Evolutionary conservation across 257 asterid species (phyloP), one percentile per base, ranked within the genome.

Genomic region (Scutellaria minor): DNA sequence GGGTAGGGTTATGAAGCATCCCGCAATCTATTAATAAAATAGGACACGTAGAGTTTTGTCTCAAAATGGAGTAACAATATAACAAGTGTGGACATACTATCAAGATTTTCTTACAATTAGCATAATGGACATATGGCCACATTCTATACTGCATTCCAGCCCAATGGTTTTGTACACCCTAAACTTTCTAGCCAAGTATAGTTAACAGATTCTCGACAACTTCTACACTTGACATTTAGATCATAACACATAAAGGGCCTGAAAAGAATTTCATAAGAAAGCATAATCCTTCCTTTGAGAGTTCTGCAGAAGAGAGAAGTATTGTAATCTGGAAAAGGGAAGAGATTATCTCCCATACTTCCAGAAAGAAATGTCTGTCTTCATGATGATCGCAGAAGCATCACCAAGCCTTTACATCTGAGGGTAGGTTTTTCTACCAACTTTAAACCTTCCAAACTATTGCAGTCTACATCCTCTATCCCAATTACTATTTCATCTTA

Each of bases 381-480:
- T 65, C 52, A 18, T 58, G 64, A 56, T 14, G 1, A 68, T 52
- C 40, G 68, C 24, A 65, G 39, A 46, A 54, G 51, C 37, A 31
- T 31, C 37, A 31, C 37, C 37, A 31, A 31, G 37, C 37, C 37
- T 31, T 31, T 12, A 69, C 69, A 71, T 45, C 47, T 9, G 57
- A 59, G 15, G 53, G 51, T 56, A 67, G 35, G 37, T 46, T 64
- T 2, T 37, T 52, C 56, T 9, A 7, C 64, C 44, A 48, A 42
- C 13, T 50, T 44, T 69, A 57, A 11, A 69, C 66, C 47, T 75
- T 63, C 54, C 72, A 63, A 15, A 44, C 64, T 31, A 39, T 44
- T n/a, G 52, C n/a, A 7, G 35, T 46, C 42, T 11, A 48, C 42
- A 68, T 40, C 31, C n/a, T 40, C 51, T 44, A 27, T n/a, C 7